These are phyloP conservation scores for Choanephora cucurbitarum DNA, from an alignment of 371 early-diverging fungal species.

Conservation along the genomic window DNA sequence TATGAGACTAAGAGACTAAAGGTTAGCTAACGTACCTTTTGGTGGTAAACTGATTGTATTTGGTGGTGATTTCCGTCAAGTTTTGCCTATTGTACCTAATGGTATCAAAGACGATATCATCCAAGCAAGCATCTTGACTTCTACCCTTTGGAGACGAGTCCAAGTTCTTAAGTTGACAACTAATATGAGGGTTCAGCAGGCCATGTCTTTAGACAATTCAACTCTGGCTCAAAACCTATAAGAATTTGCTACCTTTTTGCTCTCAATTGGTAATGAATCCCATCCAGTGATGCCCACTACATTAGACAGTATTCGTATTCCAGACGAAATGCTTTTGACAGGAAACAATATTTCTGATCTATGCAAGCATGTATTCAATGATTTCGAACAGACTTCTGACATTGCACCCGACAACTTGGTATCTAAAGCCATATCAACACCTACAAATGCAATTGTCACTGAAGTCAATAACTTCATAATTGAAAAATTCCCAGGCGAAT, in stretches of 20 bases:
- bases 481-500: background rate
- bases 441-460: constrained; percentile 3
- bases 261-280: background rate
- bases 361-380: too few relatives aligned
- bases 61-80: too few relatives aligned
- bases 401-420: background rate
- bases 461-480: constrained; percentile 1
- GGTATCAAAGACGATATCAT: constrained; percentile 12
- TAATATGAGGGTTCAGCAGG: constrained; percentile 21
- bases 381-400: too few relatives aligned
- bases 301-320: background rate
- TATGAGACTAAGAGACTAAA: too few relatives aligned
- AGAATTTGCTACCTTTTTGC: constrained; percentile 9
- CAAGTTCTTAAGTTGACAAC: background rate
- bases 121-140: background rate
- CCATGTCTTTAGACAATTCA: constrained; percentile 3
- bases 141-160: constrained; percentile 1
- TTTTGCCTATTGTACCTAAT: constrained; percentile 15
- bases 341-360: too few relatives aligned
- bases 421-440: constrained; percentile 4
- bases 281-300: background rate
- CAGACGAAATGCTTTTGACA: too few relatives aligned
- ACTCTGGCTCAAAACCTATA: background rate
- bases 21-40: too few relatives aligned
- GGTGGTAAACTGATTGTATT: too few relatives aligned